Base-by-base conservation (phyloP, 345 rosid species). In the Melastoma malabathricum region DNA sequence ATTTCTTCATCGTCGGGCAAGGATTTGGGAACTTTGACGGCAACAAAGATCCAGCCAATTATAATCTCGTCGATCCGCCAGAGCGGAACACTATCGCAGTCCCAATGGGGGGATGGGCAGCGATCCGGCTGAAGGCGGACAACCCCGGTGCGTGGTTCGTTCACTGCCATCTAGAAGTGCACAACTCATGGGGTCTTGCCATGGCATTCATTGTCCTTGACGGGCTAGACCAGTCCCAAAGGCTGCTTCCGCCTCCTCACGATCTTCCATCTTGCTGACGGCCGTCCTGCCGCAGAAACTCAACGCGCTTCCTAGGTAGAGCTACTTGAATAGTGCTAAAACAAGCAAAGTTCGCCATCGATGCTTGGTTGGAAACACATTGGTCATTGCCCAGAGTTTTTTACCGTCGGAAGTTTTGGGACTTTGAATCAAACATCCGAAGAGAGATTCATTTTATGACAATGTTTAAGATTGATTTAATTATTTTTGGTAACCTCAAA, bases 111-210 rank as follows among this genome's bases (percentile, higher is more conserved):
- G 95, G 95, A 6, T 83, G 92, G 95, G 80, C 77, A 0, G 82
- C 88, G 17, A 59, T 86, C 8, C 62, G 93, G 44, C 54, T 83
- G 5, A 68, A 59, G 23, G 86, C 93, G 0, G 73, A 71, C 22
- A 86, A 86, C 68, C 93, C 96, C 0, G 96, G 93, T 38, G 93
- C 76, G 23, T 80, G 93, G 93, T 83, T 75, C 61, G 49, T 80
- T n/a, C 87, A 83, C 43, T 83, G 92, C 58, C 92, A 83, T 57
- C 61, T 80, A 0, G 87, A 83, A 52, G 68, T 59, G 31, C 85
- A 80, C 56, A 61, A 77, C 0, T 55, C 85, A 0, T 80, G 93
- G 93, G 93, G 93, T 2, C 77, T 83, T 22, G 78, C 77, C 3
- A 77, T 64, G 80, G 79, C 64, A 0, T 75, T 83, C 23, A 57